A percentile compares a stretch with the other conserved stretches of the same genome.
These are phyloP conservation scores for Vitis amurensis DNA, from an alignment of 164 flowering plant genomes.

Conservation along the genomic window DNA sequence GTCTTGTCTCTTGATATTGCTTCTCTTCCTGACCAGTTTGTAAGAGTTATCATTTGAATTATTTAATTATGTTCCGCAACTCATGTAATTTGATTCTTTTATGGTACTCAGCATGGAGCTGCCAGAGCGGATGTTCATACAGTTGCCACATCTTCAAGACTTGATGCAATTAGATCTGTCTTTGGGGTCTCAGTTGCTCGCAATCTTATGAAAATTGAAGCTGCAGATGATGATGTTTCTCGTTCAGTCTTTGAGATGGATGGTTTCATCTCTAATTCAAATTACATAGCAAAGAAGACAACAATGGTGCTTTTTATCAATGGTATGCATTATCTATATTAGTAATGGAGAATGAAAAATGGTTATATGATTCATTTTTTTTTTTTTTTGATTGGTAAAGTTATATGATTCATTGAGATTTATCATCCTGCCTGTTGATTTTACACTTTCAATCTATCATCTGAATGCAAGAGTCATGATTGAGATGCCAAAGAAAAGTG, in stretches of 20 bases:
- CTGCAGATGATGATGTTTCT: constrained; percentile 56
- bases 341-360: not conserved
- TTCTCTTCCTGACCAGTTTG: not conserved
- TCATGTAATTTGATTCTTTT: not conserved
- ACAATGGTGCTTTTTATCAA: constrained; percentile 93
- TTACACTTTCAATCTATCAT: not conserved
- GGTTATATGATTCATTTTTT: not conserved
- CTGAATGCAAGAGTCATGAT: not conserved
- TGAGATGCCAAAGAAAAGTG: no score
- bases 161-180: constrained; percentile 86
- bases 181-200: constrained; percentile 85
- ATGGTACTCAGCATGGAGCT: constrained; percentile 73
- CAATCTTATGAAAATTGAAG: constrained; percentile 64
- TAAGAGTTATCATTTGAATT: constrained; percentile 2
- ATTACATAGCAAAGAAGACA: constrained; percentile 88
- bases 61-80: not conserved
- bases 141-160: constrained; percentile 60
- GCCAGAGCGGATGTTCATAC: constrained; percentile 90
- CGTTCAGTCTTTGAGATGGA: constrained; percentile 73
- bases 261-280: constrained; percentile 82
- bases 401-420: not conserved
- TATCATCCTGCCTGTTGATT: not conserved
- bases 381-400: no score
- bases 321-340: constrained; percentile 44
- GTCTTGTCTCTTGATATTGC: constrained; percentile 35